Base-by-base conservation (phyloP, 2,329 filamentous ascomycete genomes). In the Pseudopyricularia cyperi region DNA sequence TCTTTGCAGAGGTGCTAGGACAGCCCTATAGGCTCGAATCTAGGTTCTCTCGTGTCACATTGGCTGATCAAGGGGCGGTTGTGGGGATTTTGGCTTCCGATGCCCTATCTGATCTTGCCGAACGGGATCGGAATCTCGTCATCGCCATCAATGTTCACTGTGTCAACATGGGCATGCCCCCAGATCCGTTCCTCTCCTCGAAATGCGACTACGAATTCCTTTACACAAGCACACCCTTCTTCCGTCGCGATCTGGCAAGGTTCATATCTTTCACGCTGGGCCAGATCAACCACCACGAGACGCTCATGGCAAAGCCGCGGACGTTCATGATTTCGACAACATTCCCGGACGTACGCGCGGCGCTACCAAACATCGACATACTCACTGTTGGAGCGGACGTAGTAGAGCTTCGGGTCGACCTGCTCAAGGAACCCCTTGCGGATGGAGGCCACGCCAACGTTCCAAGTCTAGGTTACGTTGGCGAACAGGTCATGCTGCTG, bases 261-360 rank as follows among this genome's bases (percentile, higher is more conserved):
- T 93, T 90, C 62, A 77, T 89, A 26, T 86, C 87, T 6, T 83
- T 93, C 62, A 82, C 85, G 6, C 71, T 93, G 26, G 88, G 88
- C 9, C 87, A 93, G 68, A 83, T 85, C 57, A 83, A 80, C 61
- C 84, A 85, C 52, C 87, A 94, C 63, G 82, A 85, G 58, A 83
- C 86, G 53, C 71, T 94, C 37, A 83, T 84, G 71, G 80, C 82
- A 50, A 93, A 93, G 63, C 76, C 80, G 39, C 77, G 87, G 60
- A 93, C 87, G 0, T 90, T 87, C 59, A 82, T 93, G 61, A 89
- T 94, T 57, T 93, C 88, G 4, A 93, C 87, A 1, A 94, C 89
- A 0, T 94, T 94, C 58, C 85, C 88, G 0, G 87, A 95, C 63
- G 85, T 95, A 8, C 83, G 84, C 55, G 83, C 86, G 4, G 88